Conservation (phyloP, 352 stramenopile genomes). For the Phytophthora ramorum region DNA sequence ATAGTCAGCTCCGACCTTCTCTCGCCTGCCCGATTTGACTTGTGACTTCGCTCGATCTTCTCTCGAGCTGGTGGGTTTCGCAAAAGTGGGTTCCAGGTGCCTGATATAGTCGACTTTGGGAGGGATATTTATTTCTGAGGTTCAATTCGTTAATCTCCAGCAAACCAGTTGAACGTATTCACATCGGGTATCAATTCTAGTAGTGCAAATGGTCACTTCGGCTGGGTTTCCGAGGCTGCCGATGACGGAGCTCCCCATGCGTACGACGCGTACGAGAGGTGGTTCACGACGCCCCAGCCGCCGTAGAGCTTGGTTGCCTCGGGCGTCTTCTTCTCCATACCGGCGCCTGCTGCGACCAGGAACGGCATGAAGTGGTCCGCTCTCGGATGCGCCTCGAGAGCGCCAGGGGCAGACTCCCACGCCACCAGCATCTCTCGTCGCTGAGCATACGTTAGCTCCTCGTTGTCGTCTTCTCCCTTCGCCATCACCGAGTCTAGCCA, state of each 20-base stretch:
- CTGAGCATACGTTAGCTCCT: conserved; percentile 36
- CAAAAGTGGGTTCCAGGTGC: conserved; percentile 18
- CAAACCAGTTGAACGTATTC: neutral
- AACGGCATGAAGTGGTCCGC: conserved; percentile 71
- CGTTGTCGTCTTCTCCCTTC: conserved; percentile 14
- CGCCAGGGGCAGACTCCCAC: conserved; percentile 51
- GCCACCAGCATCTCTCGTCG: conserved; percentile 44
- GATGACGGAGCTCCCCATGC: conserved; percentile 34
- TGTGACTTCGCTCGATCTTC: conserved; percentile 3
- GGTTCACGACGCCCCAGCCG: conserved; percentile 39
- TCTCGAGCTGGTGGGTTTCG: neutral
- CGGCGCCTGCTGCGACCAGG: conserved; percentile 54
- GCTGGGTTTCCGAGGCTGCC: too few relatives aligned
- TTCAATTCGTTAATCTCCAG: neutral
- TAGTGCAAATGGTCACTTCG: neutral
- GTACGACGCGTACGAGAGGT: conserved; percentile 54
- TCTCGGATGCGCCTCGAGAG: conserved; percentile 44
- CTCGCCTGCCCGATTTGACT: conserved; percentile 7
- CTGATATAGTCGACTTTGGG: conserved; percentile 19
- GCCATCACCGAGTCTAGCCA: conserved; percentile 52
- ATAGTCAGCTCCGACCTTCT: conserved; percentile 28
- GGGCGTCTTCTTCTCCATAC: conserved; percentile 47
- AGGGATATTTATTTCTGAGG: neutral
- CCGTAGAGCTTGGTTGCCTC: conserved; percentile 45
- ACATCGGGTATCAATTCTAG: neutral